These are phyloP conservation scores for Entomortierella lignicola DNA, from an alignment of 192 early-diverging fungal genomes.

Conservation along the genomic window DNA sequence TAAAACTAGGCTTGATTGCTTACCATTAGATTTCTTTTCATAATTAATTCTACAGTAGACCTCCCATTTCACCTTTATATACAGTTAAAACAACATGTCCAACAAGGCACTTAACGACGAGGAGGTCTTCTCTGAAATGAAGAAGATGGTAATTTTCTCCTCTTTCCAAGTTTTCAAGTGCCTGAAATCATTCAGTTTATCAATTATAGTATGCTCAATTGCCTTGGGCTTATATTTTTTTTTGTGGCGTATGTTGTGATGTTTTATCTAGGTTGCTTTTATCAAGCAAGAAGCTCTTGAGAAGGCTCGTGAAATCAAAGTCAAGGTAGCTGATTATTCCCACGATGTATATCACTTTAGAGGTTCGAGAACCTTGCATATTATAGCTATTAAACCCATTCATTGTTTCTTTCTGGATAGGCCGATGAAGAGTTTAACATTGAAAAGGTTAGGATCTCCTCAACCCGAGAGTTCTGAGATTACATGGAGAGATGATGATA, in stretches of 20 bases:
- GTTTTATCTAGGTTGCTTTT: conserved; percentile 81
- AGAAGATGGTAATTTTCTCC: conserved; percentile 85
- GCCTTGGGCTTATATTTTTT: background rate
- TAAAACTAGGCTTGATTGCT: background rate
- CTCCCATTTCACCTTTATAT: background rate
- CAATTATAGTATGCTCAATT: background rate
- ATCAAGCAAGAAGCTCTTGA: conserved; percentile 99
- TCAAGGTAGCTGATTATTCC: conserved; percentile 70
- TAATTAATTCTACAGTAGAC: background rate
- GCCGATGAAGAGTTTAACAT: conserved; percentile 99
- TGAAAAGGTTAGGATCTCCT: conserved; percentile 84
- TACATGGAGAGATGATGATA: background rate
- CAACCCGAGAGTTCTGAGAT: background rate
- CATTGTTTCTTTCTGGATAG: conserved; percentile 43
- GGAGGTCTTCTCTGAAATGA: conserved; percentile 97
- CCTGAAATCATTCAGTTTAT: conserved; percentile 2
- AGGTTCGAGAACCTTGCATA: background rate
- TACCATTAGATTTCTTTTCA: background rate
- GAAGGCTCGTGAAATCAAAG: conserved; percentile 98
- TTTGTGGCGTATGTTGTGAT: background rate
- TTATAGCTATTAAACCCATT: background rate
- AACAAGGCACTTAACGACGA: conserved; percentile 89
- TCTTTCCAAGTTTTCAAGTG: background rate
- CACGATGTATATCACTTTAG: too few relatives aligned
- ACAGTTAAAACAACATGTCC: conserved; percentile 46